Evolutionary conservation across 257 asterid genomes (phyloP).

Genomic region (Anisodus acutangulus): DNA sequence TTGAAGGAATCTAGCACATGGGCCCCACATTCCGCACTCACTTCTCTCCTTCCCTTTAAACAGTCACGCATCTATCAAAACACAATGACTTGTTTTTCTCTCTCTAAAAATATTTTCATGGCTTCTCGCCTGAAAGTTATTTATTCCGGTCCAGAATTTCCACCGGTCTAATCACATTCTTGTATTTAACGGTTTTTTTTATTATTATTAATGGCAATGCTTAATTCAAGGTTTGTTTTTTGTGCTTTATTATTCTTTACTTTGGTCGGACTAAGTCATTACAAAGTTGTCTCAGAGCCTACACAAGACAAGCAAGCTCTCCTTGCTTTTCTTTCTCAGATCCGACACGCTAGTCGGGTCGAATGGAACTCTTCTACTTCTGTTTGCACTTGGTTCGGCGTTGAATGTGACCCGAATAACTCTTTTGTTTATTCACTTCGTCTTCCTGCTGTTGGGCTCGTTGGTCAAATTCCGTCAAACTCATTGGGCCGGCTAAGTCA

Average conservation of each 20-base stretch:
- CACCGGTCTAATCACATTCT: neutral
- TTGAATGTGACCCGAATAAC: conserved; percentile 63
- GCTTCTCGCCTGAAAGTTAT: neutral
- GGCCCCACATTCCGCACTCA: conserved; percentile 16
- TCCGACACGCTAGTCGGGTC: conserved; percentile 73
- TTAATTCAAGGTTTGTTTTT: conserved; percentile 27
- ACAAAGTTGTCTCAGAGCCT: conserved; percentile 60
- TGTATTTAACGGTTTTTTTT: neutral
- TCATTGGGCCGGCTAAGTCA: conserved; percentile 66
- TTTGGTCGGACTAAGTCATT: neutral
- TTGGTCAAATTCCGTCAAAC: conserved; percentile 72
- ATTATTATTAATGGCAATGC: neutral
- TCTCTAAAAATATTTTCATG: conserved; percentile 14
- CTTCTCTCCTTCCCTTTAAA: neutral
- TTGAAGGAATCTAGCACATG: conserved; percentile 18
- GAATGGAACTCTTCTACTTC: conserved; percentile 70
- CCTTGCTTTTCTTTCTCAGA: conserved; percentile 60
- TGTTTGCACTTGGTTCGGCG: conserved; percentile 84
- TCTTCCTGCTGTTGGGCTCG: conserved; percentile 87
- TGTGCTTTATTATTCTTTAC: neutral
- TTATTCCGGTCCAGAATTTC: neutral
- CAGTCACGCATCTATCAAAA: neutral
- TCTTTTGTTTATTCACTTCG: conserved; percentile 65
- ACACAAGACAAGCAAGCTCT: conserved; percentile 80
- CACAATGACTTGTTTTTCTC: neutral